Conservation (phyloP, 2,329 filamentous ascomycete species). For the Leptosphaerulina australis region DNA sequence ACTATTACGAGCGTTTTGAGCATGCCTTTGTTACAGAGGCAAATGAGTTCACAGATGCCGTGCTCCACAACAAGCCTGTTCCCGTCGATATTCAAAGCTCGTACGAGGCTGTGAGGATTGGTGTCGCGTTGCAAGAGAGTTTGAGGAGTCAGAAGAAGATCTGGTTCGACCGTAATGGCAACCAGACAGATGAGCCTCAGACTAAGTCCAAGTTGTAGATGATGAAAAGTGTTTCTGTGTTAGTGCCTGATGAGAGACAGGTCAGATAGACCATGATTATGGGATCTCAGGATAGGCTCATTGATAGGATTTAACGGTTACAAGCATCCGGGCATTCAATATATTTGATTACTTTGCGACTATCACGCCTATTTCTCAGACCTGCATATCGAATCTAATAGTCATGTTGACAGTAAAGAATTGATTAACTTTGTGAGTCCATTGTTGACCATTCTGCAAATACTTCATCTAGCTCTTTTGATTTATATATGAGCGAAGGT, state of each 20-base stretch:
- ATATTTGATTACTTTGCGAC: too few relatives aligned
- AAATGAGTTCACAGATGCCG: conserved; percentile 66
- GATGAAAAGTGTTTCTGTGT: neutral
- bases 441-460: too few relatives aligned
- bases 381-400: too few relatives aligned
- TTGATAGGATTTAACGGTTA: conserved; percentile 1
- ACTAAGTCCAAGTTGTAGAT: conserved; percentile 46
- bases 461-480: too few relatives aligned
- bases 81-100: conserved; percentile 64
- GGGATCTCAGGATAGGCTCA: neutral
- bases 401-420: too few relatives aligned
- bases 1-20: conserved; percentile 68
- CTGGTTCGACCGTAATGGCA: conserved; percentile 62
- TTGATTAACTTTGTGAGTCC: too few relatives aligned
- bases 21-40: conserved; percentile 68
- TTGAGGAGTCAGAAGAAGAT: conserved; percentile 55
- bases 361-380: too few relatives aligned
- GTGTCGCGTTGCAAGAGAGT: conserved; percentile 56
- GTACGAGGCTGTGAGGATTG: conserved; percentile 66
- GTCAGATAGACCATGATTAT: conserved; percentile 8
- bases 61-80: conserved; percentile 61
- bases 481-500: too few relatives aligned
- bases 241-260: neutral
- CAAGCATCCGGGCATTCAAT: neutral
- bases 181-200: conserved; percentile 48